Evolutionary conservation across 2,329 filamentous ascomycete species (phyloP).

Genomic region (Ceratocystis ficicola): DNA sequence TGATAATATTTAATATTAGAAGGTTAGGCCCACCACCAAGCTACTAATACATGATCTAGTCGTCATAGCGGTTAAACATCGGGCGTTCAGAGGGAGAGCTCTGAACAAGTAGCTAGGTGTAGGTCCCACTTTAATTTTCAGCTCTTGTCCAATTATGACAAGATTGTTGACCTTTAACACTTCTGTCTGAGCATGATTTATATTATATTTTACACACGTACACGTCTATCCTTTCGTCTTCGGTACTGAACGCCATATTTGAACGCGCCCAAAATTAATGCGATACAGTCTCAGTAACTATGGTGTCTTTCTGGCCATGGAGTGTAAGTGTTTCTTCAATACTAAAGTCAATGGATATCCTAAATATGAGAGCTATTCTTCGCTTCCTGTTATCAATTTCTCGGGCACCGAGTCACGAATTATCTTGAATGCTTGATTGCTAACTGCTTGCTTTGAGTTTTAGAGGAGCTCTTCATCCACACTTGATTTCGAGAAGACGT

Average conservation of each 20-base stretch:
- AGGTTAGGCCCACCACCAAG: too few relatives aligned
- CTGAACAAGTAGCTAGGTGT: neutral
- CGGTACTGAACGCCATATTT: too few relatives aligned
- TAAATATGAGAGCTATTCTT: neutral
- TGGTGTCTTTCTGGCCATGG: slow-evolving; percentile 84
- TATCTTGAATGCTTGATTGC: neutral
- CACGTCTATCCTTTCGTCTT: too few relatives aligned
- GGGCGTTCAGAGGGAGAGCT: neutral
- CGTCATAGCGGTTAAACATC: neutral
- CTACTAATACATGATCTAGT: too few relatives aligned
- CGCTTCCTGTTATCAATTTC: neutral
- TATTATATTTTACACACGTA: neutral
- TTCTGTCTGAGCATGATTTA: neutral
- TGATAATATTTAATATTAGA: too few relatives aligned
- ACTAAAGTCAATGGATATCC: neutral
- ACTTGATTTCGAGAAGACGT: slow-evolving; percentile 82
- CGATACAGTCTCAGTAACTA: slow-evolving; percentile 30
- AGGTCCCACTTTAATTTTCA: neutral
- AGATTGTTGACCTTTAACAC: neutral
- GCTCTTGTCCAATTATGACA: neutral
- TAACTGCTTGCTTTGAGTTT: neutral
- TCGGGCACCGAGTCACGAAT: too few relatives aligned
- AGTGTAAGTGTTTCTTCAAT: slow-evolving; percentile 40
- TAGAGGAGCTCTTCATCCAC: slow-evolving; percentile 71
- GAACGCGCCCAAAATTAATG: too few relatives aligned